phyloP scores from a whole-genome alignment of 1,284 basidiomycete species.

The Microstroma glucosiphilum region DNA sequence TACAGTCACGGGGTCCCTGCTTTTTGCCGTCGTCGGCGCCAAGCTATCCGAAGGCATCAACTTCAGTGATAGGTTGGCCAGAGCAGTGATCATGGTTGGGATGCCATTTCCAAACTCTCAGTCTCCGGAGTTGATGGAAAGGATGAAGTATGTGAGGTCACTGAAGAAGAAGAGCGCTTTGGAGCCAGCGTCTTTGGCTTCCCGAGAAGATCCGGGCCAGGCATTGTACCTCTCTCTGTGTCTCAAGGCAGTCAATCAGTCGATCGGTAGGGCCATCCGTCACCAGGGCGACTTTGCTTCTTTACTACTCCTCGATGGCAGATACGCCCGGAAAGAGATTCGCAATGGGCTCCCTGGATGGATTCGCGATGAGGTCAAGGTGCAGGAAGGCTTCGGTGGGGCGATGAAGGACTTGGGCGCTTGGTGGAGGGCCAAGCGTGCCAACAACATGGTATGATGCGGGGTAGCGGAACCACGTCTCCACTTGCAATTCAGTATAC shows the following conservation, averaged over 20 bases:
- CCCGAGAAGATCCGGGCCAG: conserved; percentile 16
- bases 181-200: conserved; percentile 21
- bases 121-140: conserved; percentile 82
- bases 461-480: too few species aligned
- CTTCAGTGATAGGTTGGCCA: conserved; percentile 74
- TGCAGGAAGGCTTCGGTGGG: conserved; percentile 37
- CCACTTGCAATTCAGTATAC: too few species aligned
- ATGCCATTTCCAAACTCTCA: conserved; percentile 87
- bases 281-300: conserved; percentile 45
- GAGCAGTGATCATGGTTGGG: conserved; percentile 78
- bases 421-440: conserved; percentile 1
- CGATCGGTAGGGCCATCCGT: conserved; percentile 65
- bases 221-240: conserved; percentile 56
- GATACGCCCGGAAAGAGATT: conserved; percentile 39
- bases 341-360: conserved; percentile 34
- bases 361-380: conserved; percentile 67
- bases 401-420: background rate
- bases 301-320: conserved; percentile 41
- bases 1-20: conserved; percentile 44
- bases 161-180: conserved; percentile 7
- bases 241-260: conserved; percentile 95
- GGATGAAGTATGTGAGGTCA: conserved; percentile 59
- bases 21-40: conserved; percentile 85
- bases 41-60: conserved; percentile 96
- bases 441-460: background rate